These are phyloP conservation scores for Aspergillus sp. DNA, from an alignment of 2,329 filamentous ascomycete genomes.

Conservation along the genomic window DNA sequence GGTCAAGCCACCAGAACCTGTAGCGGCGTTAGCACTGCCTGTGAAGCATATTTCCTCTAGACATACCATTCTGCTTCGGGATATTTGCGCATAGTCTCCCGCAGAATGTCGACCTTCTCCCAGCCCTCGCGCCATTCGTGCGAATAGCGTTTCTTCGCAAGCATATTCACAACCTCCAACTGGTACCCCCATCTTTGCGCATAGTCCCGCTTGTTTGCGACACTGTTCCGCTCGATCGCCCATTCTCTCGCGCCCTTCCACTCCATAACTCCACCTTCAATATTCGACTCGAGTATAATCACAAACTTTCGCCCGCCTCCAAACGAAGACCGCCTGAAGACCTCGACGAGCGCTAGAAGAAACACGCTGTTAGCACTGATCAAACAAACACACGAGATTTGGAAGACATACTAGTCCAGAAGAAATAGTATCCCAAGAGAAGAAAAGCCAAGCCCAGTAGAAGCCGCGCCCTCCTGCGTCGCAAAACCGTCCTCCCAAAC, in stretches of 20 bases:
- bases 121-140: constrained; percentile 99
- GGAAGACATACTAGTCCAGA: constrained; percentile 68
- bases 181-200: constrained; percentile 89
- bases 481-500: constrained; percentile 57
- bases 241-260: constrained; percentile 98
- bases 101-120: constrained; percentile 97
- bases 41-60: neutral
- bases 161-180: constrained; percentile 96
- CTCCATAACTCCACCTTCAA: constrained; percentile 97
- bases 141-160: constrained; percentile 96
- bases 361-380: neutral
- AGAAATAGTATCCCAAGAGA: constrained; percentile 67
- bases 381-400: neutral
- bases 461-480: constrained; percentile 68
- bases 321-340: constrained; percentile 73
- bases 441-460: constrained; percentile 64
- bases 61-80: constrained; percentile 93
- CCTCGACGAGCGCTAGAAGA: constrained; percentile 56
- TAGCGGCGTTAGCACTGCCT: constrained; percentile 43
- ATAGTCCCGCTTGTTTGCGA: constrained; percentile 93
- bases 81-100: constrained; percentile 88
- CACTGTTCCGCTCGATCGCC: constrained; percentile 96
- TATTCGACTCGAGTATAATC: constrained; percentile 89
- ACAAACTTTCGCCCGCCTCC: constrained; percentile 91
- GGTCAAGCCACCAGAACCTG: constrained; percentile 97